phyloP scores from a whole-genome alignment of 345 rosid species.

The Eucalyptus lansdowneana region DNA sequence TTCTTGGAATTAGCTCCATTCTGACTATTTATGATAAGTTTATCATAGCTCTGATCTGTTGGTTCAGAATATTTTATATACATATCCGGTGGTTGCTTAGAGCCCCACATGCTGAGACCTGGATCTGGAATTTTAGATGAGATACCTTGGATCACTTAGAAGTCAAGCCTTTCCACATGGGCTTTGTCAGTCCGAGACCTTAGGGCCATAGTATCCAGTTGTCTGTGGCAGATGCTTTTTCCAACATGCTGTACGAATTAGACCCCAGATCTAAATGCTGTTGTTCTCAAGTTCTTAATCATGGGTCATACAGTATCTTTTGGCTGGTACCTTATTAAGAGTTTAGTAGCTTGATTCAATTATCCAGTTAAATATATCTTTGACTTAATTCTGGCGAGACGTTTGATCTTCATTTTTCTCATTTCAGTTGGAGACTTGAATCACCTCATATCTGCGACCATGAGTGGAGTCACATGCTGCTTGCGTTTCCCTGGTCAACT shows the following conservation, averaged over 20 bases:
- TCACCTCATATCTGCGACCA: conserved; percentile 68
- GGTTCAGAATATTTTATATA: neutral
- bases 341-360: neutral
- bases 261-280: neutral
- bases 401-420: neutral
- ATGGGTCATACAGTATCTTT: neutral
- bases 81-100: neutral
- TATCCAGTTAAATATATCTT: neutral
- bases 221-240: neutral
- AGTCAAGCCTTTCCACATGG: neutral
- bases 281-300: neutral
- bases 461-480: conserved; percentile 77
- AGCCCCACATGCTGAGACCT: neutral
- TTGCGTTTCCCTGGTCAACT: conserved; percentile 72
- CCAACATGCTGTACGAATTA: neutral
- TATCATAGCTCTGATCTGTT: neutral
- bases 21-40: neutral
- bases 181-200: neutral
- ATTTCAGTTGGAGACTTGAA: conserved; percentile 56
- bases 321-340: neutral
- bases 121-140: neutral
- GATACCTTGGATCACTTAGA: neutral
- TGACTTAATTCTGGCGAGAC: neutral
- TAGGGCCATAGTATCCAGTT: neutral
- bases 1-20: neutral